Base-by-base conservation (phyloP, 352 stramenopile genomes). In the Porosira glacialis region DNA sequence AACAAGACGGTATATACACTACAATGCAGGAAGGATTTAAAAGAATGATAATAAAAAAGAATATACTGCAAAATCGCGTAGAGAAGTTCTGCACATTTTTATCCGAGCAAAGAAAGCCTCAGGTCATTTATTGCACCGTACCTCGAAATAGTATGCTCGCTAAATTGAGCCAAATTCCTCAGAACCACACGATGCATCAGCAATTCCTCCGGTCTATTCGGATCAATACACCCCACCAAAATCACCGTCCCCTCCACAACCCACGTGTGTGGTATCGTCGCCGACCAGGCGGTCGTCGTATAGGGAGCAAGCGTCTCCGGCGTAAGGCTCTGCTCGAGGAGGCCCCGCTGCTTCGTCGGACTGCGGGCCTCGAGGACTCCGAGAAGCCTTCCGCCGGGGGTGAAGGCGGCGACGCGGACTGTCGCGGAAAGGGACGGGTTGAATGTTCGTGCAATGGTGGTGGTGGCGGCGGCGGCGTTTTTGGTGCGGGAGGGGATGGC, bases 31-130 rank as follows among this genome's bases (percentile, higher is more conserved):
- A 24, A 19, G 24, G 24, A 19, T 48, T 48, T 4, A 15, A 41
- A 41, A 15, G 8, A 41, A 15, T 8, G 15, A 41, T 15, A 15
- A 41, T 41, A 15, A 15, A 41, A 15, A 15, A 15, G 8, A 41
- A 41, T 8, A 48, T 48, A 15, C 15, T 15, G 24, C 13, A 17
- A 48, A 48, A 48, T 64, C 53, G 53, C 55, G 39, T 64, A 10
- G 62, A 59, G n/a, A 74, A 38, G n/a, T 55, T 68, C 28, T 74
- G 64, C 57, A 51, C 52, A 52, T 48, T 59, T 19, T 58, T 69
- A 19, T 55, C n/a, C n/a, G n/a, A n/a, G n/a, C n/a, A n/a, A n/a
- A n/a, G n/a, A n/a, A n/a, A n/a, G n/a, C n/a, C n/a, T n/a, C n/a
- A n/a, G n/a, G n/a, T n/a, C n/a, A n/a, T n/a, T n/a, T n/a, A n/a